Percentiles rank a stretch among this genome's conserved stretches.
Conservation (phyloP, 257 asterid species). For the Fraxinus americana region DNA sequence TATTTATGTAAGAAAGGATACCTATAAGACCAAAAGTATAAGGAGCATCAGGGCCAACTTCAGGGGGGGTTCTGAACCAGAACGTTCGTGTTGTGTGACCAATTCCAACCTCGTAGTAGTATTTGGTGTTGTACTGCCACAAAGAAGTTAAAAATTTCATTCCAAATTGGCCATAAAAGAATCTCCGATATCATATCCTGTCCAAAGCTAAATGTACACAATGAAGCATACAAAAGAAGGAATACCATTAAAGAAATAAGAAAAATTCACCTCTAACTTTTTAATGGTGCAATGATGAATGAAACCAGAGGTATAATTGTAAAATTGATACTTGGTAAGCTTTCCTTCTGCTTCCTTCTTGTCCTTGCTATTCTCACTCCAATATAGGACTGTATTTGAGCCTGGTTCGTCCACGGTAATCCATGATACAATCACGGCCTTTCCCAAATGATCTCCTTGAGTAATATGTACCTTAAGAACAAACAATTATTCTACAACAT, state of each 20-base stretch:
- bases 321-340: slow-evolving; percentile 52
- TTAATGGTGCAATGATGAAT: slow-evolving; percentile 69
- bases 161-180: not conserved
- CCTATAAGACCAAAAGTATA: slow-evolving; percentile 90
- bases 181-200: not conserved
- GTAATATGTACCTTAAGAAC: slow-evolving; percentile 75
- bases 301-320: slow-evolving; percentile 78
- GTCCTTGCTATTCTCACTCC: slow-evolving; percentile 50
- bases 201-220: not conserved
- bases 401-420: slow-evolving; percentile 77
- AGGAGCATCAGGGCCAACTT: slow-evolving; percentile 81
- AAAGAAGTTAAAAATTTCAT: not conserved
- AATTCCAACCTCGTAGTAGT: slow-evolving; percentile 71
- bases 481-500: not conserved
- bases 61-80: slow-evolving; percentile 84
- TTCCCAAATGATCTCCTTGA: slow-evolving; percentile 86
- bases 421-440: slow-evolving; percentile 92
- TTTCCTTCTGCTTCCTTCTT: slow-evolving; percentile 47
- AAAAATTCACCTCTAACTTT: slow-evolving; percentile 49
- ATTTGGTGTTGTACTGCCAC: slow-evolving; percentile 70
- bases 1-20: slow-evolving; percentile 26
- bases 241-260: not conserved
- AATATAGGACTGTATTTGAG: slow-evolving; percentile 53
- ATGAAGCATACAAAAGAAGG: not conserved
- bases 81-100: slow-evolving; percentile 57